Conservation (phyloP, 305 asterid genomes). For the Fraxinus xanthoxyloides region DNA sequence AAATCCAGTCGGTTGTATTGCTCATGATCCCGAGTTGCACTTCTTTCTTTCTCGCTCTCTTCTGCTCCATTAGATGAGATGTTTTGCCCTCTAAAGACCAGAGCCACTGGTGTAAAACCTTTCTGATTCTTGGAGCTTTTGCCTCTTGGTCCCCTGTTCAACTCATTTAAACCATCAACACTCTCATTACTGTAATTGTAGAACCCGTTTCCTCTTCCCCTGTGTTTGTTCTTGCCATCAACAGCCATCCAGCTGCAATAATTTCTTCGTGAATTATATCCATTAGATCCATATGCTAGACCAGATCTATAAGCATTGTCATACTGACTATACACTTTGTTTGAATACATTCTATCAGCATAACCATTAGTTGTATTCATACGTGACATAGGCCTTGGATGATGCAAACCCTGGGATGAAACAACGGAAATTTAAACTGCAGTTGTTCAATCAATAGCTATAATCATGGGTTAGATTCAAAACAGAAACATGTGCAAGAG, state of each 20-base stretch:
- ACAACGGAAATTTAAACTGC: background rate
- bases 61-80: slow-evolving; percentile 34
- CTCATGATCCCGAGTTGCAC: slow-evolving; percentile 43
- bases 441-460: background rate
- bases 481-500: background rate
- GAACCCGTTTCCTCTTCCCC: slow-evolving; percentile 55
- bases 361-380: slow-evolving; percentile 47
- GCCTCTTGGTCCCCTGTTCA: slow-evolving; percentile 70
- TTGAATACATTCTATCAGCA: slow-evolving; percentile 50
- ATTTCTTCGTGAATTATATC: slow-evolving; percentile 39
- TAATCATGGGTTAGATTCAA: background rate
- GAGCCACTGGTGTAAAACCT: slow-evolving; percentile 43
- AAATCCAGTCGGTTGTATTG: slow-evolving; percentile 55
- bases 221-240: slow-evolving; percentile 59
- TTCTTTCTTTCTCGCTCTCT: slow-evolving; percentile 38
- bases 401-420: slow-evolving; percentile 42
- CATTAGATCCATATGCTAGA: slow-evolving; percentile 47
- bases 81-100: slow-evolving; percentile 56
- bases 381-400: slow-evolving; percentile 42
- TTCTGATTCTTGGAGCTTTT: slow-evolving; percentile 46
- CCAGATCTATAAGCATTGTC: slow-evolving; percentile 53
- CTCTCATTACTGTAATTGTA: slow-evolving; percentile 46
- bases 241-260: slow-evolving; percentile 56
- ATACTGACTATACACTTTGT: slow-evolving; percentile 50
- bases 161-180: slow-evolving; percentile 63